phyloP scores from a whole-genome alignment of 1,284 basidiomycete genomes.

The Moesziomyces globuligerus region DNA sequence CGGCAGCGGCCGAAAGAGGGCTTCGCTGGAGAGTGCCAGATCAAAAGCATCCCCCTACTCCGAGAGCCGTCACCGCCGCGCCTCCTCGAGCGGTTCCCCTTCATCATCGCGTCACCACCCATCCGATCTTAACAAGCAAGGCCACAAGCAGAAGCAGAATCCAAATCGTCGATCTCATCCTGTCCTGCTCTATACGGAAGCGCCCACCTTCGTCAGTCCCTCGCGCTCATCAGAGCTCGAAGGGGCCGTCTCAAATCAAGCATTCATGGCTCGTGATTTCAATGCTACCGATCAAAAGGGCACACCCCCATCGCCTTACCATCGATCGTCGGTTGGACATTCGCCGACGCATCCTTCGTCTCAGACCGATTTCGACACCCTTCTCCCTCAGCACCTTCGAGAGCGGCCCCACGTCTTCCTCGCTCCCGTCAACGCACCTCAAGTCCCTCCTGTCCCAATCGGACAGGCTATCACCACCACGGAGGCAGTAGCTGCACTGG shows the following conservation, averaged over 20 bases:
- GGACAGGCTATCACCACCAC: constrained; percentile 33
- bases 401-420: constrained; percentile 8
- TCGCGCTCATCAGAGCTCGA: too few species aligned
- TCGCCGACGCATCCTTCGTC: background rate
- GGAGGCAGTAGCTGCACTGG: background rate
- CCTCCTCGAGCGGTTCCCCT: constrained; percentile 10
- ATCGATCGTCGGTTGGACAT: constrained; percentile 15
- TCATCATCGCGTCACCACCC: constrained; percentile 5
- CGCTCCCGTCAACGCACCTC: constrained; percentile 1
- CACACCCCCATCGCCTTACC: background rate
- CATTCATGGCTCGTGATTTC: too few species aligned
- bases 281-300: too few species aligned
- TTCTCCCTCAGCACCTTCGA: constrained; percentile 27
- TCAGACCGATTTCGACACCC: constrained; percentile 14
- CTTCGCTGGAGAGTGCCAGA: constrained; percentile 30
- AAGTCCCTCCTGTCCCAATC: constrained; percentile 21
- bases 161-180: too few species aligned
- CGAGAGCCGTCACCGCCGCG: constrained; percentile 12
- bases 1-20: constrained; percentile 32
- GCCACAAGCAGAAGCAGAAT: too few species aligned
- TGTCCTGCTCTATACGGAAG: too few species aligned
- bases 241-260: too few species aligned
- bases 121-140: too few species aligned
- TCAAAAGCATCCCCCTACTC: constrained; percentile 24
- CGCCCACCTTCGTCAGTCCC: too few species aligned